phyloP scores from a whole-genome alignment of 1,284 basidiomycete species.

The Austroboletus niveus region DNA sequence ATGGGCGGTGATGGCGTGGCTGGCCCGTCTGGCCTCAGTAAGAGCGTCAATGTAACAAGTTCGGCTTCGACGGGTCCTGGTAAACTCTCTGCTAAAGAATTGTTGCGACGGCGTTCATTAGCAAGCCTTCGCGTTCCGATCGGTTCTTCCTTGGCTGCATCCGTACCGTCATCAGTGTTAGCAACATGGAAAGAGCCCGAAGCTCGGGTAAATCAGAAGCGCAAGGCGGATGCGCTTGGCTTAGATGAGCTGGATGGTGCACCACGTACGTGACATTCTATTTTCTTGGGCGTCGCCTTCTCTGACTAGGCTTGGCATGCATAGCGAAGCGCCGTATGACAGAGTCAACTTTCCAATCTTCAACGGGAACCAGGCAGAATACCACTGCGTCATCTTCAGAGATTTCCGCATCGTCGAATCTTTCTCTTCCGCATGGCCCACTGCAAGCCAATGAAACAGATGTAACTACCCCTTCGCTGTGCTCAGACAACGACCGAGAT shows the following conservation, averaged over 20 bases:
- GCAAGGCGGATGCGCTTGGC: slow-evolving; percentile 22
- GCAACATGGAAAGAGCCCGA: slow-evolving; percentile 8
- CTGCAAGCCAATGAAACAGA: slow-evolving; percentile 30
- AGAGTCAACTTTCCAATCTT: slow-evolving; percentile 7
- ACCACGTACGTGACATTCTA: slow-evolving; percentile 15
- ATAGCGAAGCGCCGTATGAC: slow-evolving; percentile 24
- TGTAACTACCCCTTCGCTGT: slow-evolving; percentile 61
- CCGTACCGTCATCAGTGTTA: slow-evolving; percentile 9
- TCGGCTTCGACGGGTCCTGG: neutral
- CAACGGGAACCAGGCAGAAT: slow-evolving; percentile 4
- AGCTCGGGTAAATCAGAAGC: slow-evolving; percentile 22
- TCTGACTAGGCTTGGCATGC: neutral
- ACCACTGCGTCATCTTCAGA: slow-evolving; percentile 7
- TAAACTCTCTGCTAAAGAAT: slow-evolving; percentile 20
- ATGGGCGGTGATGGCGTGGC: slow-evolving; percentile 23
- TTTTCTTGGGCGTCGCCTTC: neutral
- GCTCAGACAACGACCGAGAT: slow-evolving; percentile 59
- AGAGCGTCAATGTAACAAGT: slow-evolving; percentile 23
- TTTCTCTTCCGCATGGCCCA: slow-evolving; percentile 6
- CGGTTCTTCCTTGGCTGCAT: slow-evolving; percentile 22
- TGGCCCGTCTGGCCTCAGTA: slow-evolving; percentile 30
- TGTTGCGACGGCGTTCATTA: slow-evolving; percentile 27
- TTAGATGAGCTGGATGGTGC: slow-evolving; percentile 6
- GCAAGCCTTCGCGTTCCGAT: slow-evolving; percentile 28
- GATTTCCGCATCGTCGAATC: neutral